phyloP scores from a whole-genome alignment of 2,329 filamentous ascomycete species.

The Aspergillus terreus region DNA sequence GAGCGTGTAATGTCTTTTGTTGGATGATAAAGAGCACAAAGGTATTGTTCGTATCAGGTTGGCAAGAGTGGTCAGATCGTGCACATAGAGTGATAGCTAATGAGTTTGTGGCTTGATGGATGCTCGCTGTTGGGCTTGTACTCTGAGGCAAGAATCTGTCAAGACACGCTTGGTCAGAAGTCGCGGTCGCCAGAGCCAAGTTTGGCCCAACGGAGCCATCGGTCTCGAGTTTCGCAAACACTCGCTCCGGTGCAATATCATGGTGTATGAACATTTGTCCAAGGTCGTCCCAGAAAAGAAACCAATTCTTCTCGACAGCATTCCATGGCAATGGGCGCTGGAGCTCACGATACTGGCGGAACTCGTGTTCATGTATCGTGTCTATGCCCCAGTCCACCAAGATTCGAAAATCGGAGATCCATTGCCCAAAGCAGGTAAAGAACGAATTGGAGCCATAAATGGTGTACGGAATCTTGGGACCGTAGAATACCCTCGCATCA shows the following conservation, averaged over 20 bases:
- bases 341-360: conserved; percentile 48
- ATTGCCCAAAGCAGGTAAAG: conserved; percentile 56
- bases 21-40: too few species aligned
- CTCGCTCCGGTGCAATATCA: too few species aligned
- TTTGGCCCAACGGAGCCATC: conserved; percentile 50
- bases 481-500: too few species aligned
- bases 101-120: too few species aligned
- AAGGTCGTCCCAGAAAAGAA: too few species aligned
- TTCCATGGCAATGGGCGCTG: conserved; percentile 20
- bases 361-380: conserved; percentile 29
- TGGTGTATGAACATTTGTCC: too few species aligned
- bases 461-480: conserved; percentile 22
- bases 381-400: conserved; percentile 45
- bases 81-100: too few species aligned
- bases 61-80: too few species aligned
- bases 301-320: too few species aligned
- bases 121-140: too few species aligned
- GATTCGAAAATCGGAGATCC: conserved; percentile 52
- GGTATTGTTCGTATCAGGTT: too few species aligned
- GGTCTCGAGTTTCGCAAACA: neutral
- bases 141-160: conserved; percentile 41
- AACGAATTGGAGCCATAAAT: conserved; percentile 56
- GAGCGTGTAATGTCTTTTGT: too few species aligned
- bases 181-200: conserved; percentile 37
- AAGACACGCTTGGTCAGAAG: conserved; percentile 47